phyloP scores from a whole-genome alignment of 2,329 filamentous ascomycete genomes.

The Fusarium tanahbumbuense region DNA sequence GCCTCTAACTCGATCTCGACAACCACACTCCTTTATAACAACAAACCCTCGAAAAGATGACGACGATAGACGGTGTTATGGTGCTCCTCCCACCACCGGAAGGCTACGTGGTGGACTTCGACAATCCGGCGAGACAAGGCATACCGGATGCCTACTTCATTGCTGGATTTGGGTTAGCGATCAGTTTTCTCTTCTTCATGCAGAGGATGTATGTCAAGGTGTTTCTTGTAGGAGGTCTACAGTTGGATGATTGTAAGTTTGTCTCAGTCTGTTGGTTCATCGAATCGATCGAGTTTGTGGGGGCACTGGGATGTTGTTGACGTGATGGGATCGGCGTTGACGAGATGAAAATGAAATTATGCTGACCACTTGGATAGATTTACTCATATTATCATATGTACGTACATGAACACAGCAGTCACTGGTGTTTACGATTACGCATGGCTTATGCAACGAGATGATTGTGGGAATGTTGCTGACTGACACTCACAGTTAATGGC shows the following conservation, averaged over 20 bases:
- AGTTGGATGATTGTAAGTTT: conserved; percentile 45
- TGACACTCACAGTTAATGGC: conserved; percentile 20
- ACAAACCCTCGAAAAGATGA: conserved; percentile 23
- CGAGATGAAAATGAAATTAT: not conserved
- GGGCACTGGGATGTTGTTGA: not conserved
- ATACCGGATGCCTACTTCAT: conserved; percentile 41
- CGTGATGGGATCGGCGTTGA: not conserved
- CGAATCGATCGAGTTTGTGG: not conserved
- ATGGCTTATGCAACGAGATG: not conserved
- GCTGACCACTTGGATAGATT: conserved; percentile 21
- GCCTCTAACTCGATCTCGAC: not conserved
- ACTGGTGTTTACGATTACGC: not conserved
- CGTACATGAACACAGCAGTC: not conserved
- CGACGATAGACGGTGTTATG: conserved; percentile 27
- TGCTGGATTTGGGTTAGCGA: conserved; percentile 31
- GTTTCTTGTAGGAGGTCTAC: conserved; percentile 36
- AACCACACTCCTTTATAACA: not conserved
- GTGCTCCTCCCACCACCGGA: conserved; percentile 43
- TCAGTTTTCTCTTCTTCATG: conserved; percentile 41
- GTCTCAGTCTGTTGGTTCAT: not conserved
- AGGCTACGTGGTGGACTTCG: conserved; percentile 51
- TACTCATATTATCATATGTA: conserved; percentile 36
- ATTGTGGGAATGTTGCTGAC: conserved; percentile 5
- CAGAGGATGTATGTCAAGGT: conserved; percentile 46
- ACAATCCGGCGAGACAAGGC: conserved; percentile 46